Conservation (phyloP, 345 rosid genomes). For the Salix viminalis region DNA sequence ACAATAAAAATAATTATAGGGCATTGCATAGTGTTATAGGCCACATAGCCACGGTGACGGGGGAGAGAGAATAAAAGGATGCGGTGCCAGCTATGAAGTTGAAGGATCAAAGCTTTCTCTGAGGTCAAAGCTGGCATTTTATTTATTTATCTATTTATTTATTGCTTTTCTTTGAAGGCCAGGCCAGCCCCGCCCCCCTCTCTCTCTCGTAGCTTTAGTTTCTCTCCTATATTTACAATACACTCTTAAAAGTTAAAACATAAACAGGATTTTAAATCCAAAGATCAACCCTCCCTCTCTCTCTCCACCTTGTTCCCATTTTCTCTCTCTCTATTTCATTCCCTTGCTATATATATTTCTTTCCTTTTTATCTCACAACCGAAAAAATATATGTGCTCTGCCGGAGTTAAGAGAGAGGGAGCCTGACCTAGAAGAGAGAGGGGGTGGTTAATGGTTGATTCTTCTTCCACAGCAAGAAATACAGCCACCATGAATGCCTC, state of each 20-base stretch:
- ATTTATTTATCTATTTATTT: neutral
- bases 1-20: neutral
- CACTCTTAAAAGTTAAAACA: neutral
- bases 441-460: conserved; percentile 21
- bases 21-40: conserved; percentile 17
- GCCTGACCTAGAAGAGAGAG: neutral
- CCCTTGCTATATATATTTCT: conserved; percentile 25
- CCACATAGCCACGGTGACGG: conserved; percentile 13
- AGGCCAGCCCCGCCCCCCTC: conserved; percentile 9
- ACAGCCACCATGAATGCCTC: conserved; percentile 40
- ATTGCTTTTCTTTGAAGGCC: neutral
- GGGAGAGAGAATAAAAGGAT: conserved; percentile 45
- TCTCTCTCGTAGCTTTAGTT: neutral
- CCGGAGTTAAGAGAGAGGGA: neutral
- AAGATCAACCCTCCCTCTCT: conserved; percentile 10
- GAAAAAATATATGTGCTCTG: conserved; percentile 31
- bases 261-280: neutral
- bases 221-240: neutral
- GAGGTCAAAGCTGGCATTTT: conserved; percentile 79
- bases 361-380: conserved; percentile 12
- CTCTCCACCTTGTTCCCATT: conserved; percentile 23
- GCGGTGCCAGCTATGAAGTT: conserved; percentile 79
- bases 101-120: conserved; percentile 67
- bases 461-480: conserved; percentile 20
- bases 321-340: conserved; percentile 18